Percentiles rank a stretch among this genome's conserved stretches.
Evolutionary conservation across 2,329 filamentous ascomycete species (phyloP).

Genomic region (Remersonia thermophila): DNA sequence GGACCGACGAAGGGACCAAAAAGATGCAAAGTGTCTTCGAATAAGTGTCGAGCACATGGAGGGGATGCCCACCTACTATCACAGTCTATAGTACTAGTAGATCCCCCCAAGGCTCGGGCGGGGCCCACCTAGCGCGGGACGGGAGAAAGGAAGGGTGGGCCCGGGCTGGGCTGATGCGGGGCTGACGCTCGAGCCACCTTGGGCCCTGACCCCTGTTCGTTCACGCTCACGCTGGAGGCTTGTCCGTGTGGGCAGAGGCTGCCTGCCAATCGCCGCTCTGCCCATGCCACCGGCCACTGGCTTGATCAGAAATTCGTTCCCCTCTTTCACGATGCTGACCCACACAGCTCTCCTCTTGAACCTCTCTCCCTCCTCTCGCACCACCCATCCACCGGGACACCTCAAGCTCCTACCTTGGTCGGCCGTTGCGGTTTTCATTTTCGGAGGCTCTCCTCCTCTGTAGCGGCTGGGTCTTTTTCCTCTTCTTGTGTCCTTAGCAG

Average conservation of each 20-base stretch:
- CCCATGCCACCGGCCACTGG: constrained; percentile 17
- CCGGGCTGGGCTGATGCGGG: not conserved
- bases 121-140: too few species aligned
- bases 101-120: too few species aligned
- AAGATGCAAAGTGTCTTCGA: too few species aligned
- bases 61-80: too few species aligned
- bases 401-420: constrained; percentile 25
- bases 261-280: constrained; percentile 5
- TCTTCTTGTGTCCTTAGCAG: constrained; percentile 22
- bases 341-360: constrained; percentile 10
- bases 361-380: constrained; percentile 17
- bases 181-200: constrained; percentile 8
- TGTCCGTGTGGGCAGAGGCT: too few species aligned
- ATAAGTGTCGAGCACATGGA: too few species aligned
- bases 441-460: constrained; percentile 26
- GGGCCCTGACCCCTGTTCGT: constrained; percentile 2
- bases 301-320: constrained; percentile 17
- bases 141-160: too few species aligned
- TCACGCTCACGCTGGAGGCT: not conserved
- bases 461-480: constrained; percentile 31
- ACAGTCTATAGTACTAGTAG: too few species aligned
- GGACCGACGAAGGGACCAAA: too few species aligned
- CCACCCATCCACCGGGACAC: constrained; percentile 20
- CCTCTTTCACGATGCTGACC: constrained; percentile 15
- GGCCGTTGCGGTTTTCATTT: constrained; percentile 28